Percentiles rank a stretch among this genome's conserved stretches.
Conservation (phyloP, 2,329 filamentous ascomycete species). For the Alternaria arborescens region DNA sequence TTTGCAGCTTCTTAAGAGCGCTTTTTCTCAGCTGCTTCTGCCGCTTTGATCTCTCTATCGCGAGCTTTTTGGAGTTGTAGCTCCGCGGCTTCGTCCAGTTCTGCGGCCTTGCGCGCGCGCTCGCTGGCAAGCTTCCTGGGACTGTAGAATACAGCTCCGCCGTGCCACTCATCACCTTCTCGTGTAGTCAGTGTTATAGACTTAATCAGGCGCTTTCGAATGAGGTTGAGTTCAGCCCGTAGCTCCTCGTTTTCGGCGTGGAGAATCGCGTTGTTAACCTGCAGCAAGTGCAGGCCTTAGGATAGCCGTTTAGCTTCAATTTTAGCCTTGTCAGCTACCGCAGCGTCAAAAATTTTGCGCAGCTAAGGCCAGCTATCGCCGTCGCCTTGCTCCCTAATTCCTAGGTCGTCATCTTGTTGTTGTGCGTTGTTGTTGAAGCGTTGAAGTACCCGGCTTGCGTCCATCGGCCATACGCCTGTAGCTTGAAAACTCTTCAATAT, state of each 20-base stretch:
- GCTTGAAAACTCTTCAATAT: no score
- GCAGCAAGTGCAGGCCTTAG: neutral
- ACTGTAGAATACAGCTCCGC: neutral
- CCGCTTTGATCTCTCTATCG: neutral
- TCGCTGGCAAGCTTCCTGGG: neutral
- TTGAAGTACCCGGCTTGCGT: neutral
- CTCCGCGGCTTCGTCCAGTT: neutral
- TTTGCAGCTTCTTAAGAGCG: no score
- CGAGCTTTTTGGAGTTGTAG: slow-evolving; percentile 1
- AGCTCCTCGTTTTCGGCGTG: neutral
- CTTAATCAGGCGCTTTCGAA: neutral
- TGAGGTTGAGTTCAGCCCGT: neutral
- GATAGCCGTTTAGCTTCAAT: slow-evolving; percentile 1
- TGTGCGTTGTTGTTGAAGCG: neutral
- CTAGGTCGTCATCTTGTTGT: neutral
- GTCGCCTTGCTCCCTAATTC: neutral
- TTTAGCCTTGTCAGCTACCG: neutral
- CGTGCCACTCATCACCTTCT: neutral
- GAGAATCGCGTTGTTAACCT: neutral
- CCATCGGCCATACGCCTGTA: neutral
- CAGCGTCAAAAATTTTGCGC: neutral
- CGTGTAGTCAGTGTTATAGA: neutral
- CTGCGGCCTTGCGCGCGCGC: neutral
- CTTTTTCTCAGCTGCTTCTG: slow-evolving; percentile 2
- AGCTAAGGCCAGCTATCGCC: neutral